phyloP scores from a whole-genome alignment of 805 yeast species.

The Yarrowia yakushimensis region DNA sequence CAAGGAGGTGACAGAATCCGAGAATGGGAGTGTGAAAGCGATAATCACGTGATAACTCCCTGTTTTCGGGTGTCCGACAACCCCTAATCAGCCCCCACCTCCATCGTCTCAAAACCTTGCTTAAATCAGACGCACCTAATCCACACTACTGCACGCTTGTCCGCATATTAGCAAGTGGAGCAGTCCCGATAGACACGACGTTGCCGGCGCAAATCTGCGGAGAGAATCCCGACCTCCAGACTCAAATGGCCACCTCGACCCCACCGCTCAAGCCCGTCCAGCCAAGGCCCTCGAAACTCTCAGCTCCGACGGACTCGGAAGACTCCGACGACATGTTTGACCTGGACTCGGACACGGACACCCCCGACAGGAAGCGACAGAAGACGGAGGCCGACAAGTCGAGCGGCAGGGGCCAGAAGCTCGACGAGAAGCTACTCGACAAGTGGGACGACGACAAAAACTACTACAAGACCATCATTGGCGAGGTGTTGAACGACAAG shows the following conservation, averaged over 20 bases:
- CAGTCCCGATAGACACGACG: neutral
- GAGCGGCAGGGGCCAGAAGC: conserved; percentile 15
- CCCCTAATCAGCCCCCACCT: neutral
- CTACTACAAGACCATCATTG: conserved; percentile 37
- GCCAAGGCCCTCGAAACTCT: neutral
- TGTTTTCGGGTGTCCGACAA: too few relatives aligned
- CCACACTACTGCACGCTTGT: conserved; percentile 8
- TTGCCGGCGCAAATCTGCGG: neutral
- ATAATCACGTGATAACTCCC: neutral
- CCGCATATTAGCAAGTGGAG: conserved; percentile 22
- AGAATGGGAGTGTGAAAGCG: too few relatives aligned
- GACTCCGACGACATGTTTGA: conserved; percentile 36
- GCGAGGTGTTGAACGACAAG: conserved; percentile 36
- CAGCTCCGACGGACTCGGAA: conserved; percentile 24
- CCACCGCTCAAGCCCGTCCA: neutral
- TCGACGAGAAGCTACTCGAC: conserved; percentile 33
- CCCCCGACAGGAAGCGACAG: neutral
- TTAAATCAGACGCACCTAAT: conserved; percentile 9
- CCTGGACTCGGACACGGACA: conserved; percentile 1
- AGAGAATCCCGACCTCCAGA: neutral
- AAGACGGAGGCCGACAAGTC: neutral
- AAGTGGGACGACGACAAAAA: conserved; percentile 40
- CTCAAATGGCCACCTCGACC: neutral
- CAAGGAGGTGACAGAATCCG: too few relatives aligned
- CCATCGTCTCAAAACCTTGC: conserved; percentile 9